Evolutionary conservation across 1,284 basidiomycete genomes (phyloP).

Genomic region (Malassezia yamatoensis): DNA sequence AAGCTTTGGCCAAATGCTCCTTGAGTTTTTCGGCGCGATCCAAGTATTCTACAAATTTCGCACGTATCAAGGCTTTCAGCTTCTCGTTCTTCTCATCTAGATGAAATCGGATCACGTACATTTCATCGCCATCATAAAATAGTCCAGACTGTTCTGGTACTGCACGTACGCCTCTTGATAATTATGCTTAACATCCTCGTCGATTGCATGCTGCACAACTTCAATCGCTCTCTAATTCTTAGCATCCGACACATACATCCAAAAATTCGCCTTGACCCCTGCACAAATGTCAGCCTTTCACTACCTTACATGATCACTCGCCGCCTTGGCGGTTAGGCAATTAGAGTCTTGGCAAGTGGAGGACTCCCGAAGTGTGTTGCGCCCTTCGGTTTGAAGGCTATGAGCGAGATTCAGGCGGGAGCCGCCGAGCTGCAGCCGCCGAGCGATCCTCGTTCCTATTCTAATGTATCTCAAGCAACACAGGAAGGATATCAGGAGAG

Average conservation of each 20-base stretch:
- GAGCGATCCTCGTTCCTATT: too few species aligned
- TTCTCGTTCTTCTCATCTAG: conserved; percentile 93
- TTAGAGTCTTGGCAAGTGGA: background rate
- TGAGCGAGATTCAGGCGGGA: background rate
- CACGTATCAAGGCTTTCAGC: conserved; percentile 73
- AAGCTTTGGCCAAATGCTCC: conserved; percentile 50
- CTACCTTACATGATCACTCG: conserved; percentile 3
- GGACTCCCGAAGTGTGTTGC: background rate
- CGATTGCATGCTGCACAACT: conserved; percentile 87
- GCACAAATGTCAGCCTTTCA: background rate
- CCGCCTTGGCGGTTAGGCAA: background rate
- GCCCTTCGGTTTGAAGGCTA: background rate
- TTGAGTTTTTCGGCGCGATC: conserved; percentile 85
- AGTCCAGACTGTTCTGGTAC: conserved; percentile 80
- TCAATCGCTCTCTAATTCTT: conserved; percentile 72
- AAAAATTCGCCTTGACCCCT: conserved; percentile 17
- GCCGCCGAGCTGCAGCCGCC: background rate
- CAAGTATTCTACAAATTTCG: conserved; percentile 86
- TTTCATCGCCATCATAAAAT: conserved; percentile 86
- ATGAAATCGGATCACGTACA: conserved; percentile 51
- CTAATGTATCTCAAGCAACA: too few species aligned
- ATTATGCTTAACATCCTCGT: conserved; percentile 85
- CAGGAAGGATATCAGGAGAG: too few species aligned
- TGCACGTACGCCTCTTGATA: conserved; percentile 88
- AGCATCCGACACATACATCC: conserved; percentile 4